Conservation (phyloP, 1,284 basidiomycete species). For the Rhodotorula sp. region DNA sequence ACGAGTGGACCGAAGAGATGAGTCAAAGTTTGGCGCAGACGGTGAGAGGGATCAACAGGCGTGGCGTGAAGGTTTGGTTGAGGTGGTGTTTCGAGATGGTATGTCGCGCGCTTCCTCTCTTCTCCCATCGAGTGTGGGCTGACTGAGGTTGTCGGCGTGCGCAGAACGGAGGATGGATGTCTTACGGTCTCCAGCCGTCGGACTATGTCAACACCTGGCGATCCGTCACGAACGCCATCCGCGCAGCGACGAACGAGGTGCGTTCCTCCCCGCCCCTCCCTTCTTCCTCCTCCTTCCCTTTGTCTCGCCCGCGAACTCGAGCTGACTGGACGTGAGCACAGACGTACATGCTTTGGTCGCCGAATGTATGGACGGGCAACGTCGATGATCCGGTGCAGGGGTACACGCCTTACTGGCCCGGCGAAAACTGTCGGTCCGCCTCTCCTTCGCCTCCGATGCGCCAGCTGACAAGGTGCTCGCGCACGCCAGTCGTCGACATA, state of each 20-base stretch:
- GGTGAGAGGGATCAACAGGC: conserved; percentile 24
- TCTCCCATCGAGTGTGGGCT: background rate
- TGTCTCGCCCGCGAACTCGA: background rate
- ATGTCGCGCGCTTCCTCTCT: background rate
- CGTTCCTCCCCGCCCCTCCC: background rate
- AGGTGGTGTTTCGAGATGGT: conserved; percentile 45
- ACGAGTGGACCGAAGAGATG: conserved; percentile 42
- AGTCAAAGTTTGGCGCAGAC: conserved; percentile 29
- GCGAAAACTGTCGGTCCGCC: conserved; percentile 37
- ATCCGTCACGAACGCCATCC: conserved; percentile 29
- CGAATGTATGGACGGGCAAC: conserved; percentile 40
- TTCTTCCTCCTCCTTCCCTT: background rate
- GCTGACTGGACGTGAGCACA: background rate
- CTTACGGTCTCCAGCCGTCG: conserved; percentile 38
- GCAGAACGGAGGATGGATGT: conserved; percentile 45
- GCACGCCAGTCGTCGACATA: conserved; percentile 41
- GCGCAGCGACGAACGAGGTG: conserved; percentile 31
- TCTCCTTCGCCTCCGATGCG: background rate
- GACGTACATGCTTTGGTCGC: conserved; percentile 44
- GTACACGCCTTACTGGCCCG: conserved; percentile 43
- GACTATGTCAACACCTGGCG: conserved; percentile 30
- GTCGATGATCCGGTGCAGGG: conserved; percentile 35
- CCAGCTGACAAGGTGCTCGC: background rate
- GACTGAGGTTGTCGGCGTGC: background rate
- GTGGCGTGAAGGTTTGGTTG: conserved; percentile 42